Evolutionary conservation across 768 basidiomycete genomes (phyloP).

Genomic region (Russula ochroleuca): DNA sequence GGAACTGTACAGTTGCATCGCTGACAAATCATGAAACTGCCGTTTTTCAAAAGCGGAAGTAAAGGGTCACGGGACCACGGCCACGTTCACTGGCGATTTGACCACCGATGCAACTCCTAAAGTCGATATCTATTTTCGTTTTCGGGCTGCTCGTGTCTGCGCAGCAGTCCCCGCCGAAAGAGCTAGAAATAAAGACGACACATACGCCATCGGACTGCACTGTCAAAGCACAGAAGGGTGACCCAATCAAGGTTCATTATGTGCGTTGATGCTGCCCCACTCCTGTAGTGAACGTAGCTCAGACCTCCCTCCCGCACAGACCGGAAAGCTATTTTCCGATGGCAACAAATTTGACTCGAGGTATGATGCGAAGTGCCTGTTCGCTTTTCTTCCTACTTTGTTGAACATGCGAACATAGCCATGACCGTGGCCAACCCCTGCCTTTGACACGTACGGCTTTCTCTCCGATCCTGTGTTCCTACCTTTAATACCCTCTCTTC

Average conservation of each 20-base stretch:
- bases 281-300: neutral
- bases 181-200: constrained; percentile 61
- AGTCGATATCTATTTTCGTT: constrained; percentile 45
- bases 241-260: constrained; percentile 72
- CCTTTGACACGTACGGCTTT: constrained; percentile 63
- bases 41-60: neutral
- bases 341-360: constrained; percentile 91
- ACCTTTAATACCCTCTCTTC: neutral
- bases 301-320: constrained; percentile 42
- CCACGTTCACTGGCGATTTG: too few relatives aligned
- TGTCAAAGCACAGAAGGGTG: constrained; percentile 53
- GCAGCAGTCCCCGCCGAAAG: constrained; percentile 43
- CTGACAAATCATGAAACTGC: neutral
- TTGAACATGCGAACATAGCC: constrained; percentile 37
- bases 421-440: constrained; percentile 70
- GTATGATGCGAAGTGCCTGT: constrained; percentile 35
- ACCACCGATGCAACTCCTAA: constrained; percentile 49
- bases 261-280: constrained; percentile 41
- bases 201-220: constrained; percentile 55
- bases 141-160: constrained; percentile 48
- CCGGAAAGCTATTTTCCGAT: constrained; percentile 69
- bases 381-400: neutral
- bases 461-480: neutral
- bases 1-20: constrained; percentile 11
- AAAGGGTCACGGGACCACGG: neutral